Base-by-base conservation (phyloP, 192 early-diverging fungal species). In the Backusella macrospora region DNA sequence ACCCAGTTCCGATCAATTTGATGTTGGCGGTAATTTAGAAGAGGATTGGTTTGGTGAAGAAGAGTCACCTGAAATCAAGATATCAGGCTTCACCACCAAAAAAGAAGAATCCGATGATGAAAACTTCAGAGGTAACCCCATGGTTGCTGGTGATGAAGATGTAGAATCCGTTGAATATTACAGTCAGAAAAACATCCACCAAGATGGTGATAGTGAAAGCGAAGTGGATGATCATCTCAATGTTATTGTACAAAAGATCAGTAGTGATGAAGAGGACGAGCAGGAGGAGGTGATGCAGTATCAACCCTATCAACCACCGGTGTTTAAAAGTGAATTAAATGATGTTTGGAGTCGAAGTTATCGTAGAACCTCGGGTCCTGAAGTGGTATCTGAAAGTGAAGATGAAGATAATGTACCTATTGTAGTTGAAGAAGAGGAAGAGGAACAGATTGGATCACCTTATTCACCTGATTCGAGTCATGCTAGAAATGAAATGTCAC, bases 71-170 rank as follows among this genome's bases (percentile, higher is more conserved):
- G 74, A 76, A 16, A 42, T 47, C 65, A 29, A 74, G 29, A 2
- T 14, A n/a, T 29, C 14, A 46, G 16, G 55, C 38, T 12, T 47
- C 21, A 10, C 39, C 9, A 34, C 26, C 1, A 4, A 21, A 44
- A 69, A 29, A 21, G 7, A 38, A 0, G 29, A 40, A 14, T 63
- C 67, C 0, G 79, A 76, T 16, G 70, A 70, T 39, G 79, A 84
- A 13, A 76, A 83, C 8, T 38, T 10, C 38, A 64, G 44, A 6
- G 72, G 71, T 4, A 87, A 87, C 48, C 84, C 84, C 13, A 84
- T 87, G 84, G 86, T 87, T 1, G 73, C 86, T 29, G 73, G 48
- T 5, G 86, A 87, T 73, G 86, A 87, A 47, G 86, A 86, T 49
- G 74, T 86, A 23, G 83, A 76, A 40, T 76, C 73, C 4, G 68